Percentiles rank a stretch among this genome's conserved stretches.
Conservation (phyloP, 108 stramenopile genomes). For the Fragilaria radians region DNA sequence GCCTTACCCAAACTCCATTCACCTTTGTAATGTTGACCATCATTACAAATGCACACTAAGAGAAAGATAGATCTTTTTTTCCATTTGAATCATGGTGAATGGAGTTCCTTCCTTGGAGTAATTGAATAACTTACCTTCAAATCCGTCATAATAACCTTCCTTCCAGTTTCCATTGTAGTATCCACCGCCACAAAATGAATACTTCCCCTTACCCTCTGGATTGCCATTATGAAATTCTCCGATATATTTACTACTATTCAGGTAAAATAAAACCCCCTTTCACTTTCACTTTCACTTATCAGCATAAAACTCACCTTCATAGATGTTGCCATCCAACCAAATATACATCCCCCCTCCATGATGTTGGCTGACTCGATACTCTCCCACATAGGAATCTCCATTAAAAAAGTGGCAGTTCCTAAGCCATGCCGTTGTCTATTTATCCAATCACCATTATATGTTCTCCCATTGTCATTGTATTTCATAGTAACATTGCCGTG, state of each 20-base stretch:
- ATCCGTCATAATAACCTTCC: not conserved
- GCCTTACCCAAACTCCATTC: constrained; percentile 31
- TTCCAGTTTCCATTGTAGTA: not conserved
- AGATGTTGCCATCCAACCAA: constrained; percentile 7
- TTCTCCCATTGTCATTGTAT: constrained; percentile 5
- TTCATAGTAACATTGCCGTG: constrained; percentile 3
- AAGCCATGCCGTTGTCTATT: not conserved
- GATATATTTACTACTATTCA: constrained; percentile 15
- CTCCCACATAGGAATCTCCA: constrained; percentile 1
- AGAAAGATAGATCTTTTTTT: constrained; percentile 42
- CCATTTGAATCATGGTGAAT: constrained; percentile 47
- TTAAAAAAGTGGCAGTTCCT: not conserved
- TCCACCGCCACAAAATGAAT: not conserved
- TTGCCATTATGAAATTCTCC: constrained; percentile 26
- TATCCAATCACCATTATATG: constrained; percentile 1
- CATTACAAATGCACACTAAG: constrained; percentile 24
- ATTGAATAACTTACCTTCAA: constrained; percentile 19
- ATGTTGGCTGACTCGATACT: constrained; percentile 9
- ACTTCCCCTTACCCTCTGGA: not conserved
- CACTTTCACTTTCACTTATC: not conserved
- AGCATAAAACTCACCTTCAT: constrained; percentile 1
- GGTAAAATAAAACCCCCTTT: constrained; percentile 6
- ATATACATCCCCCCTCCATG: constrained; percentile 15
- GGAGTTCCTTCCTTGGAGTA: constrained; percentile 50
- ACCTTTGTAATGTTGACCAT: constrained; percentile 30